Percentiles rank a stretch among this genome's conserved stretches.
Conservation (phyloP, 345 rosid species). For the Geranium brycei region DNA sequence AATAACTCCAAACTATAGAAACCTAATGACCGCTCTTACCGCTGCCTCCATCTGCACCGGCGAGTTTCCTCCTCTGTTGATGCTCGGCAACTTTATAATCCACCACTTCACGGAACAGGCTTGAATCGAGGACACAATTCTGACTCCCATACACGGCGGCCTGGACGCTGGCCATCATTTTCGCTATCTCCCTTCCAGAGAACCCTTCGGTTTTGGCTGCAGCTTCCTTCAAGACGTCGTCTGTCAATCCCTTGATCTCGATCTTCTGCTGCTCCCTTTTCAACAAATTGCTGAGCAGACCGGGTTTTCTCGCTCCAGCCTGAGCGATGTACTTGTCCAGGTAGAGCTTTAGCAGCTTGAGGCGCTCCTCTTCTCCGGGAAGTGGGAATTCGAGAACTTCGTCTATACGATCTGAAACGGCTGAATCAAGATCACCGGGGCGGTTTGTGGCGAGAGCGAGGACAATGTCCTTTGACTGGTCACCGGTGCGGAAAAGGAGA, state of each 20-base stretch:
- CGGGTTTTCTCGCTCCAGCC: conserved; percentile 44
- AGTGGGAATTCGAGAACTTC: conserved; percentile 86
- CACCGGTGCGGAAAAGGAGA: conserved; percentile 84
- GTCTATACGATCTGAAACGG: conserved; percentile 81
- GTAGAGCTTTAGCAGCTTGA: conserved; percentile 75
- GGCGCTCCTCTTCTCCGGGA: conserved; percentile 73
- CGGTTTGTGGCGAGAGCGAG: conserved; percentile 93
- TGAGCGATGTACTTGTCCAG: conserved; percentile 73
- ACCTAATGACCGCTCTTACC: conserved; percentile 1
- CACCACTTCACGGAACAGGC: conserved; percentile 59
- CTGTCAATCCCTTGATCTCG: conserved; percentile 63
- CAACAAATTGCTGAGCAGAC: conserved; percentile 41
- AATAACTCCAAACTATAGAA: too few species aligned
- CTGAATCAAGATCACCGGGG: conserved; percentile 95
- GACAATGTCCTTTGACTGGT: conserved; percentile 90
- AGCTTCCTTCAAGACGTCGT: conserved; percentile 68
- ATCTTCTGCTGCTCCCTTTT: conserved; percentile 50
- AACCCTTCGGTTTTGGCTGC: conserved; percentile 77
- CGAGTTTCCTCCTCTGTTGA: conserved; percentile 60
- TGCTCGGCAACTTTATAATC: conserved; percentile 80
- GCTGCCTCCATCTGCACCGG: conserved; percentile 15
- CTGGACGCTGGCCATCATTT: conserved; percentile 85
- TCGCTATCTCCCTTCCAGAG: conserved; percentile 85
- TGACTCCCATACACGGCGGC: conserved; percentile 88
- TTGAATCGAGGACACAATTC: conserved; percentile 50